Conservation (phyloP, 192 early-diverging fungal species). For the Coemansia sp. region DNA sequence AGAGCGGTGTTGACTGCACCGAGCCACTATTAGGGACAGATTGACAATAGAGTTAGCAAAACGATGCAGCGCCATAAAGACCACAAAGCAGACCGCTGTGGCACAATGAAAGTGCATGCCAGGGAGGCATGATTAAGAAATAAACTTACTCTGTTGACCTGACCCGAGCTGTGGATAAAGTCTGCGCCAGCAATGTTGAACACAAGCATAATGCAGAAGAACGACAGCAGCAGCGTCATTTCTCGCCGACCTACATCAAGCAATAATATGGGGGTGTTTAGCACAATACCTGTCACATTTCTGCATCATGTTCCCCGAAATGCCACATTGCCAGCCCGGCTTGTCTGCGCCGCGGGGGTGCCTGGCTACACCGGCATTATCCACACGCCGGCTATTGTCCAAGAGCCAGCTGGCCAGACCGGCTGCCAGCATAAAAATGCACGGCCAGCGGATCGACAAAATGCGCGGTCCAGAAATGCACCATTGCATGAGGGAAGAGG, state of each 20-base stretch:
- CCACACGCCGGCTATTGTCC: neutral
- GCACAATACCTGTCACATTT: slow-evolving; percentile 1
- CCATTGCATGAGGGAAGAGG: neutral
- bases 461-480: slow-evolving; percentile 3
- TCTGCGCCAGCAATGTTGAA: slow-evolving; percentile 48
- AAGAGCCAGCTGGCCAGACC: neutral
- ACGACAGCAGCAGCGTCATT: slow-evolving; percentile 46
- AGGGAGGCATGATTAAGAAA: neutral
- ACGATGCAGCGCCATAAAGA: slow-evolving; percentile 5
- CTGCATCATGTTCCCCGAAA: neutral
- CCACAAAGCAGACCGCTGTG: slow-evolving; percentile 10
- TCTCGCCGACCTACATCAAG: slow-evolving; percentile 52
- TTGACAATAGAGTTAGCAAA: slow-evolving; percentile 6
- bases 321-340: neutral
- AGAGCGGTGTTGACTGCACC: slow-evolving; percentile 51
- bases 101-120: slow-evolving; percentile 6
- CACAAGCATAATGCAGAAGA: slow-evolving; percentile 43
- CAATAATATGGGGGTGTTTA: neutral
- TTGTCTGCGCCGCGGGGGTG: neutral
- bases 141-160: slow-evolving; percentile 43
- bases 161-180: slow-evolving; percentile 27
- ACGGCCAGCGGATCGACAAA: neutral
- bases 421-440: neutral
- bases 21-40: slow-evolving; percentile 42
- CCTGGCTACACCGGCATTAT: neutral